Evolutionary conservation across 2,329 filamentous ascomycete species (phyloP).

Genomic region (Mollisiaceae sp.): DNA sequence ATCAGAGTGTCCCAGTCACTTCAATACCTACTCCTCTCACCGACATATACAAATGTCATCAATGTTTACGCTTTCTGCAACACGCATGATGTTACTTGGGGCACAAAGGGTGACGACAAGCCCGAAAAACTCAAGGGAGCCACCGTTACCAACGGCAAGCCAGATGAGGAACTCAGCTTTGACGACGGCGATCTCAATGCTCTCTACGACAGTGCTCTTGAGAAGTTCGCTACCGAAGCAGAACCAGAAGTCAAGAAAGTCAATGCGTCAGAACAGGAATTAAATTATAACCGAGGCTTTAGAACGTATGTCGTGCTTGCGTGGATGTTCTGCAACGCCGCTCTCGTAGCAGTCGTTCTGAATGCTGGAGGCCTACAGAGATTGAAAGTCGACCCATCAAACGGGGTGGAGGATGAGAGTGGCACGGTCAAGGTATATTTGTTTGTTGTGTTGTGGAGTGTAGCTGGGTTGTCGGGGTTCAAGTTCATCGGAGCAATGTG

Average conservation of each 20-base stretch:
- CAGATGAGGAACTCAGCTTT: slow-evolving; percentile 22
- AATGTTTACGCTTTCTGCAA: slow-evolving; percentile 99
- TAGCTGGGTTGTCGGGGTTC: slow-evolving; percentile 32
- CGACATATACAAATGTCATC: slow-evolving; percentile 95
- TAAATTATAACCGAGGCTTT: slow-evolving; percentile 97
- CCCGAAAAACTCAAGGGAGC: slow-evolving; percentile 85
- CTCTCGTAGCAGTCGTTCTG: slow-evolving; percentile 81
- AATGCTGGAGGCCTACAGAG: slow-evolving; percentile 80
- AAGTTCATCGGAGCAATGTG: slow-evolving; percentile 36
- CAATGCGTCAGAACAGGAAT: slow-evolving; percentile 73
- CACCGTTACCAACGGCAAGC: slow-evolving; percentile 84
- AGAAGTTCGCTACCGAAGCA: slow-evolving; percentile 73
- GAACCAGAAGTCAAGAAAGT: slow-evolving; percentile 69
- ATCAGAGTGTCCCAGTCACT: slow-evolving; percentile 55
- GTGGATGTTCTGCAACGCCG: slow-evolving; percentile 97
- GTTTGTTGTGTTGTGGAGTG: slow-evolving; percentile 36
- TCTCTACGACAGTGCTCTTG: slow-evolving; percentile 84
- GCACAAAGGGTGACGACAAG: slow-evolving; percentile 96
- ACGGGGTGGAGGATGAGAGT: slow-evolving; percentile 70
- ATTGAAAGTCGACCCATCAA: slow-evolving; percentile 83
- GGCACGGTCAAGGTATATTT: slow-evolving; percentile 32
- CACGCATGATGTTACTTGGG: slow-evolving; percentile 95
- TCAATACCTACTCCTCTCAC: slow-evolving; percentile 92
- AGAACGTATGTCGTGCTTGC: slow-evolving; percentile 85
- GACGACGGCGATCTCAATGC: slow-evolving; percentile 75